These are phyloP conservation scores for Gautieria morchelliformis DNA, from an alignment of 768 basidiomycete species.

Conservation along the genomic window DNA sequence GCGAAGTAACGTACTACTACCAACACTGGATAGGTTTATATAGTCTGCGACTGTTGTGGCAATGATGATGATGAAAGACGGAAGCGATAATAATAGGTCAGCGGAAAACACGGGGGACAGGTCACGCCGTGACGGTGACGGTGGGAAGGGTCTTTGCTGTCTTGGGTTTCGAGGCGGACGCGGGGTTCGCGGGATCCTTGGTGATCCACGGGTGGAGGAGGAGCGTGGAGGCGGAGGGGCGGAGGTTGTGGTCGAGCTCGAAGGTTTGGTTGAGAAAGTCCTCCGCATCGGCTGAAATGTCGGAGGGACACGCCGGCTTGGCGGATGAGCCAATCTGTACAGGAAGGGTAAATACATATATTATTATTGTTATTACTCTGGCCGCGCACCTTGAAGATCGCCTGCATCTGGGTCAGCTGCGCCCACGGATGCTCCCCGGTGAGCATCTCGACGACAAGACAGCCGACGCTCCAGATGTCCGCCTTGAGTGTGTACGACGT, in stretches of 20 bases:
- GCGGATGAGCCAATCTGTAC: conserved; percentile 83
- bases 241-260: conserved; percentile 68
- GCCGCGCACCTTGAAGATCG: conserved; percentile 84
- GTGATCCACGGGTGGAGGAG: conserved; percentile 67
- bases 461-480: conserved; percentile 95
- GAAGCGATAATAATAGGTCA: neutral
- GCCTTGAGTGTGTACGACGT: conserved; percentile 85
- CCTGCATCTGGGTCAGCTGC: conserved; percentile 96
- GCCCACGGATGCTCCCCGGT: conserved; percentile 96
- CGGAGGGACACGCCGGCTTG: conserved; percentile 79
- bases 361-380: no score
- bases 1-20: neutral
- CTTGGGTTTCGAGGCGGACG: conserved; percentile 13
- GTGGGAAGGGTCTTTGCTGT: neutral
- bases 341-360: no score
- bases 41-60: neutral
- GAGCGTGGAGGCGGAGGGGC: conserved; percentile 71
- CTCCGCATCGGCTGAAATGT: conserved; percentile 83
- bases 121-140: neutral
- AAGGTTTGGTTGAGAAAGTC: conserved; percentile 84
- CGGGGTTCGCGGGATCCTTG: conserved; percentile 23
- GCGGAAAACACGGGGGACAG: neutral
- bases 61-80: neutral
- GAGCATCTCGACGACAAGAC: conserved; percentile 92
- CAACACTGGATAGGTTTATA: neutral